Conservation (phyloP, 306 rosid species). For the Spatholobus suberectus region DNA sequence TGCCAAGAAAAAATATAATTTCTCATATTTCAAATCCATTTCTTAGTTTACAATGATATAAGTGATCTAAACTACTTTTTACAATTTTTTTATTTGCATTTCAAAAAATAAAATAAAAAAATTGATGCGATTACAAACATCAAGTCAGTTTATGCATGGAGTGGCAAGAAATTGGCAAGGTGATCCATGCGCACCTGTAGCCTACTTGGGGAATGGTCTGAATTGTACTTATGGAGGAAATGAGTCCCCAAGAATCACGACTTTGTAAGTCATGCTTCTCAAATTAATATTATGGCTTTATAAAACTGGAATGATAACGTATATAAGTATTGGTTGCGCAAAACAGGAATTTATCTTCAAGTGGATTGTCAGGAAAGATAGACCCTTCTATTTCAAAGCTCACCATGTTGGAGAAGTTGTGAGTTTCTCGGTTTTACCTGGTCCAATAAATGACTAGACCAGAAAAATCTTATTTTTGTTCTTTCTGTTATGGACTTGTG, state of each 20-base stretch:
- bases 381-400: conserved; percentile 42
- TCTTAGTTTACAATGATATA: background rate
- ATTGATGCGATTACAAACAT: conserved; percentile 56
- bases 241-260: conserved; percentile 49
- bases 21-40: background rate
- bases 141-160: conserved; percentile 50
- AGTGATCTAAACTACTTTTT: background rate
- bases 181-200: conserved; percentile 61
- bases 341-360: conserved; percentile 56
- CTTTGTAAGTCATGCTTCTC: too few species aligned
- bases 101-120: background rate
- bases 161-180: conserved; percentile 63
- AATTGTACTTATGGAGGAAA: conserved; percentile 38
- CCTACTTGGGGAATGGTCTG: conserved; percentile 57
- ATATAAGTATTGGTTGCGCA: background rate
- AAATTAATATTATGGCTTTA: background rate
- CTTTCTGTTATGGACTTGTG: too few species aligned
- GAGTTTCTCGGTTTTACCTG: background rate
- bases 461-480: background rate
- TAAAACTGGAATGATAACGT: background rate
- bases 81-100: background rate
- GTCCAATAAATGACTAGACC: background rate
- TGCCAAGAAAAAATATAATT: background rate
- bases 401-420: too few species aligned
- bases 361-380: conserved; percentile 51